A percentile compares a stretch with the other conserved stretches of the same genome.
phyloP scores from a whole-genome alignment of 129 eudicot genomes.

The Ambrosia trifida region DNA sequence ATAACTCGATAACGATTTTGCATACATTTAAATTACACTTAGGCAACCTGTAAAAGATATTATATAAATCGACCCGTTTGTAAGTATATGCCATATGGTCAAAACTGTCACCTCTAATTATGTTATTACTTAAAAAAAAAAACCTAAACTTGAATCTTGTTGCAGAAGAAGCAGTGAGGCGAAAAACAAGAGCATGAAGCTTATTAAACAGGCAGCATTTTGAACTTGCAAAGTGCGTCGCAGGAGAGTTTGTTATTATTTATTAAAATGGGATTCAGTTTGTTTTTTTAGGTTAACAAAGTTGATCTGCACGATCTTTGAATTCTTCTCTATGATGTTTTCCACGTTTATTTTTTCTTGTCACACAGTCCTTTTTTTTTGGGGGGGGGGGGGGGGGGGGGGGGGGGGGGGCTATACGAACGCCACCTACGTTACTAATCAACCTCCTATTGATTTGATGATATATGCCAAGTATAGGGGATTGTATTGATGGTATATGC shows the following conservation, averaged over 20 bases:
- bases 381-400: too few relatives aligned
- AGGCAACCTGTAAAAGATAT: neutral
- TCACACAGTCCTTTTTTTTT: too few relatives aligned
- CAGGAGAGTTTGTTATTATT: constrained; percentile 4
- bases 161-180: constrained; percentile 33
- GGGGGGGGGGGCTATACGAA: too few relatives aligned
- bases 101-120: neutral
- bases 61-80: neutral
- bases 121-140: too few relatives aligned
- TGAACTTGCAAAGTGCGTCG: constrained; percentile 18
- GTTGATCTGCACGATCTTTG: constrained; percentile 26
- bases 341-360: neutral
- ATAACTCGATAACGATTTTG: neutral
- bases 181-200: neutral
- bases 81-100: neutral
- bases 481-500: too few relatives aligned
- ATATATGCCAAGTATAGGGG: too few relatives aligned
- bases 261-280: neutral
- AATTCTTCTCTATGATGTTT: constrained; percentile 17
- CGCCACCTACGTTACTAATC: too few relatives aligned
- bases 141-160: constrained; percentile 5
- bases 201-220: neutral
- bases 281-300: constrained; percentile 21
- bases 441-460: too few relatives aligned
- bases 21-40: neutral